Evolutionary conservation across 139 green algal species (phyloP).

Genomic region (Penium margaritaceum): DNA sequence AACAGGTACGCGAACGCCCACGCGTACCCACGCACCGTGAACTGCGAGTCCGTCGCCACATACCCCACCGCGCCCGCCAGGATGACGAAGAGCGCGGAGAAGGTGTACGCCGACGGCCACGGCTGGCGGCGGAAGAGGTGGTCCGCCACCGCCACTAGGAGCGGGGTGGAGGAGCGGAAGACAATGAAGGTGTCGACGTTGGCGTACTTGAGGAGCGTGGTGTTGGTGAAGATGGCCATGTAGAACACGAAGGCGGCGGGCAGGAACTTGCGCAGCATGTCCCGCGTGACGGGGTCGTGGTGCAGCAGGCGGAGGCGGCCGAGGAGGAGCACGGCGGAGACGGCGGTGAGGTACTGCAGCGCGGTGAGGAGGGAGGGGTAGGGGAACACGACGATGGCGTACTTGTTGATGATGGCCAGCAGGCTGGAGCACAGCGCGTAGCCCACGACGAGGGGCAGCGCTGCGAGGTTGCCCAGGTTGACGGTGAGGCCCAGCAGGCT

Average conservation of each 20-base stretch:
- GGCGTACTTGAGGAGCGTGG: conserved; percentile 33
- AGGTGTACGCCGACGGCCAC: conserved; percentile 10
- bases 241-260: conserved; percentile 42
- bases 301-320: conserved; percentile 12
- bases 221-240: conserved; percentile 45
- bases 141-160: conserved; percentile 33
- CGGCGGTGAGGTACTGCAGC: conserved; percentile 26
- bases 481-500: too few relatives aligned
- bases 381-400: conserved; percentile 28
- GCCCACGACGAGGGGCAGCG: conserved; percentile 18
- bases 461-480: neutral
- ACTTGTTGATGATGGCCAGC: conserved; percentile 41
- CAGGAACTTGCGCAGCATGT: conserved; percentile 18
- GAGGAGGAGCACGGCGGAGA: conserved; percentile 8
- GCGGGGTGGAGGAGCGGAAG: conserved; percentile 34
- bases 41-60: conserved; percentile 21
- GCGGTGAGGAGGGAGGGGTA: conserved; percentile 16
- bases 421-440: conserved; percentile 33
- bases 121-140: conserved; percentile 21
- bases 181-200: conserved; percentile 47
- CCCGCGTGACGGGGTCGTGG: conserved; percentile 20
- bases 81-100: conserved; percentile 24
- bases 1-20: conserved; percentile 46
- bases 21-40: conserved; percentile 27
- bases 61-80: conserved; percentile 31